phyloP scores from a whole-genome alignment of 2,329 filamentous ascomycete genomes.

The Torrubiellomyces zombiae region DNA sequence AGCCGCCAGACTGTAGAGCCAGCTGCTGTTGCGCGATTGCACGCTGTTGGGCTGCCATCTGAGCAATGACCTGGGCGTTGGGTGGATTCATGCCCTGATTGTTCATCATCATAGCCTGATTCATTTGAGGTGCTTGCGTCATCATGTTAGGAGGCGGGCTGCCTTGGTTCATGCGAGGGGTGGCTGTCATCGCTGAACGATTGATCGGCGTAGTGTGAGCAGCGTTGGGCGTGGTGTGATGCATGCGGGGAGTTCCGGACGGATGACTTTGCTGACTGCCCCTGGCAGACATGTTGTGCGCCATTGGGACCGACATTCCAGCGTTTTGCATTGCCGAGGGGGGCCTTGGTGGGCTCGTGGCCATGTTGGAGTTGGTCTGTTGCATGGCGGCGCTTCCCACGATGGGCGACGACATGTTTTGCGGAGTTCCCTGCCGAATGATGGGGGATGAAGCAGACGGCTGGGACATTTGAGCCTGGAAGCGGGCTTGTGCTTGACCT shows the following conservation, averaged over 20 bases:
- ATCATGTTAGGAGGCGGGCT: conserved; percentile 45
- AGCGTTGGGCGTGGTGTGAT: conserved; percentile 43
- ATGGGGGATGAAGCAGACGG: conserved; percentile 52
- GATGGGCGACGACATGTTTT: conserved; percentile 49
- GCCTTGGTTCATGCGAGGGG: conserved; percentile 45
- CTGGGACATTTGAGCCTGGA: conserved; percentile 41
- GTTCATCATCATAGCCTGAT: conserved; percentile 35
- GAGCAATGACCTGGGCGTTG: conserved; percentile 23
- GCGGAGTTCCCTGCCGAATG: conserved; percentile 44
- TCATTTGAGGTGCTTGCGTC: conserved; percentile 38
- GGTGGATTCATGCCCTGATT: conserved; percentile 24
- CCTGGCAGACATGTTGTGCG: conserved; percentile 45
- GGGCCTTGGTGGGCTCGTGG: conserved; percentile 49
- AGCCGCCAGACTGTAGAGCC: conserved; percentile 20
- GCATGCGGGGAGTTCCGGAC: conserved; percentile 45
- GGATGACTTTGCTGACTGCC: conserved; percentile 51
- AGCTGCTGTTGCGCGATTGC: conserved; percentile 27
- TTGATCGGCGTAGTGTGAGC: conserved; percentile 41
- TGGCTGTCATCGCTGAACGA: conserved; percentile 32
- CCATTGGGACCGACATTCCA: conserved; percentile 41
- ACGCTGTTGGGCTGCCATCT: conserved; percentile 32
- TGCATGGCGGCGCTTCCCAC: conserved; percentile 47
- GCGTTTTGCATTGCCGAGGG: conserved; percentile 47
- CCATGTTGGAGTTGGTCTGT: conserved; percentile 49
- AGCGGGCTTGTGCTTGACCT: conserved; percentile 26